A percentile compares a stretch with the other conserved stretches of the same genome.
Conservation (phyloP, 257 asterid species). For the Solanum pinnatisectum region DNA sequence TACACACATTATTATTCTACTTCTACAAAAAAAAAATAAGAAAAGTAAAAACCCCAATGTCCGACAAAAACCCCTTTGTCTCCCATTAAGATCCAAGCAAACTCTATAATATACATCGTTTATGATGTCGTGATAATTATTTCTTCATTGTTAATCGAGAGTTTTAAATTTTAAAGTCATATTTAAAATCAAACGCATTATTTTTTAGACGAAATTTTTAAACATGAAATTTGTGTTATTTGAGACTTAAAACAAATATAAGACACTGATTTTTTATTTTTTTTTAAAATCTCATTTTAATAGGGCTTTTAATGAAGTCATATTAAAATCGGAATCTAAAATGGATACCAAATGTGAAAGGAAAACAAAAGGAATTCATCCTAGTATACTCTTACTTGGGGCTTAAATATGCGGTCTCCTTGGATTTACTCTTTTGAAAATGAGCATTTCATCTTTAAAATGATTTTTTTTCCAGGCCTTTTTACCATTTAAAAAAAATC, state of each 20-base stretch:
- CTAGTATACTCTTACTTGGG: neutral
- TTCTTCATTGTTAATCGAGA: neutral
- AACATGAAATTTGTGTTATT: neutral
- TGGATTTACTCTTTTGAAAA: neutral
- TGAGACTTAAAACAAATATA: neutral
- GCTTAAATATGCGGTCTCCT: neutral
- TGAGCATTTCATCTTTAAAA: neutral
- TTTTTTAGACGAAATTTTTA: accelerated
- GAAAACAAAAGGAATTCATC: neutral
- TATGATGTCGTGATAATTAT: neutral
- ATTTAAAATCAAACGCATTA: neutral
- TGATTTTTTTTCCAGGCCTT: neutral
- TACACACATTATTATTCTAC: neutral
- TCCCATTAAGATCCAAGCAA: neutral
- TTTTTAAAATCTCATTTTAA: too few species aligned
- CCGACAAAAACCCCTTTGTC: neutral
- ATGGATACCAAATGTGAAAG: neutral
- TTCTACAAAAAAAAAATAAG: neutral
- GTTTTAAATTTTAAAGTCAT: accelerated
- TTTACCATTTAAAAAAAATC: neutral
- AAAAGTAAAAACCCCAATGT: neutral
- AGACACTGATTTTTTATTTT: neutral
- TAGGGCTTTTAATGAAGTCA: neutral
- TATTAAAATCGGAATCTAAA: neutral
- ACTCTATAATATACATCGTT: neutral